These are phyloP conservation scores for Pseudoscleropodium purum DNA, from an alignment of 225 moss, liverwort and hornwort species.

Conservation along the genomic window DNA sequence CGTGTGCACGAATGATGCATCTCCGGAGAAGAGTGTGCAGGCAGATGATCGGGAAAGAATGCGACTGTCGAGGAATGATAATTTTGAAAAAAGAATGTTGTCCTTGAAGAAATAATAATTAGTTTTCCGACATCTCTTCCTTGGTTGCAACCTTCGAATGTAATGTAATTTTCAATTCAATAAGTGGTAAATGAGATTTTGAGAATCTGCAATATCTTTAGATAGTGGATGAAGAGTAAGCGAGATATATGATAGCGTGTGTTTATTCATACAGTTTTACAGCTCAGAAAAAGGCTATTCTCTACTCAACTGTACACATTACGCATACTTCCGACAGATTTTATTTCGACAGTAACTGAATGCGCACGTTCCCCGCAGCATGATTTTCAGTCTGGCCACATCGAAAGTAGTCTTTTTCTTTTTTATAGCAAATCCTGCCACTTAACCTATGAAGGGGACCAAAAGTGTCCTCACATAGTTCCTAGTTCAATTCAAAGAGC, in stretches of 20 bases:
- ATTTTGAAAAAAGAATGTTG: accelerated
- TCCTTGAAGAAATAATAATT: background rate
- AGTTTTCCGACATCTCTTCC: background rate
- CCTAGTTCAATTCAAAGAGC: too few relatives aligned
- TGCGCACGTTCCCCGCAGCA: background rate
- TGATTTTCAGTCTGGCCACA: too few relatives aligned
- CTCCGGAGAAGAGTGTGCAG: too few relatives aligned
- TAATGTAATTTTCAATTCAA: accelerated
- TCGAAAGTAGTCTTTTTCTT: background rate
- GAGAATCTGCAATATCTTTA: background rate
- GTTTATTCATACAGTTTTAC: too few relatives aligned
- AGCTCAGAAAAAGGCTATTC: too few relatives aligned
- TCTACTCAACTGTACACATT: too few relatives aligned
- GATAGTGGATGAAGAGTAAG: background rate
- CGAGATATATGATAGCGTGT: too few relatives aligned
- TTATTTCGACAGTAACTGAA: too few relatives aligned
- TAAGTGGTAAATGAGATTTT: background rate
- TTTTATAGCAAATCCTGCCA: too few relatives aligned
- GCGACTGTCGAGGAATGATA: background rate
- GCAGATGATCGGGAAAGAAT: accelerated
- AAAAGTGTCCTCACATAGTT: too few relatives aligned
- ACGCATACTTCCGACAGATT: too few relatives aligned
- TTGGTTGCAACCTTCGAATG: background rate
- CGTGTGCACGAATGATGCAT: background rate
- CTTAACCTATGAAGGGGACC: too few relatives aligned